phyloP scores from a whole-genome alignment of 148 eudicot genomes.

The Silene conica region DNA sequence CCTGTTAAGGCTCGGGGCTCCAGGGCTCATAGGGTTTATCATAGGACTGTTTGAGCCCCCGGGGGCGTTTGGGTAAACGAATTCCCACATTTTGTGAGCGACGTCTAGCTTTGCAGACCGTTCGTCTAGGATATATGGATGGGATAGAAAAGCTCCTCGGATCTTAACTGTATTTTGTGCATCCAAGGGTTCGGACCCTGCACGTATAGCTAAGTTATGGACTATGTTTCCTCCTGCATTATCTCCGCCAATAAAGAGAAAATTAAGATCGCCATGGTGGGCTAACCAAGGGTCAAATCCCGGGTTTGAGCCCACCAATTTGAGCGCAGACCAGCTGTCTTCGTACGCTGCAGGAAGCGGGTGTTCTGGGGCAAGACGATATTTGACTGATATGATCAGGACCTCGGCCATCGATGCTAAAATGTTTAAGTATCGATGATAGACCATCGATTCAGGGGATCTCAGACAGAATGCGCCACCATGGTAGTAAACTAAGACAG shows the following conservation, averaged over 20 bases:
- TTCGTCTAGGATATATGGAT: conserved; percentile 32
- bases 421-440: conserved; percentile 28
- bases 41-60: conserved; percentile 30
- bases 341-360: conserved; percentile 38
- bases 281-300: conserved; percentile 26
- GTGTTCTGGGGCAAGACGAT: conserved; percentile 37
- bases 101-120: conserved; percentile 14
- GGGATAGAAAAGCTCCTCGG: conserved; percentile 26
- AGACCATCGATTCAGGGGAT: conserved; percentile 27
- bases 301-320: conserved; percentile 21
- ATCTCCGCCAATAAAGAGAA: conserved; percentile 34
- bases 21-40: conserved; percentile 28
- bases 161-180: conserved; percentile 19
- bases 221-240: conserved; percentile 41
- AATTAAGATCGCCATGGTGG: conserved; percentile 16
- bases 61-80: conserved; percentile 23
- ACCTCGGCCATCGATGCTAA: conserved; percentile 18
- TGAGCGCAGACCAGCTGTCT: conserved; percentile 35
- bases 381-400: conserved; percentile 32
- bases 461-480: conserved; percentile 40
- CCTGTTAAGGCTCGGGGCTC: conserved; percentile 23
- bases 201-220: conserved; percentile 30
- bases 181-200: conserved; percentile 19
- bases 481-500: conserved; percentile 37
- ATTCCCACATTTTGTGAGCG: conserved; percentile 28